Evolutionary conservation across 228 moss, liverwort and hornwort genomes (phyloP).

Genomic region (Sphagnum fallax): DNA sequence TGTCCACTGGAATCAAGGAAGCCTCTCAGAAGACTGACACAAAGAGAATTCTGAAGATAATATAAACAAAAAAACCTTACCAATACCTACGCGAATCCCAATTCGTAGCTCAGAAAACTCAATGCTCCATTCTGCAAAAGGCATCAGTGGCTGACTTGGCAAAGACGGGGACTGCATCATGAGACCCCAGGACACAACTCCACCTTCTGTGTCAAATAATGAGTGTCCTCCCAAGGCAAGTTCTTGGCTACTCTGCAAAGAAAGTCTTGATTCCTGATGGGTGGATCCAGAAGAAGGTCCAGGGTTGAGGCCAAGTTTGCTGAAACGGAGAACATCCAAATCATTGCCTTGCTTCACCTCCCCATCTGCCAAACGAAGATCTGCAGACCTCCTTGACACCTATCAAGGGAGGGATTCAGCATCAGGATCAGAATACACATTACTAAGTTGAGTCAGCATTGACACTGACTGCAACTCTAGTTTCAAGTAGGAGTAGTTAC

Average conservation of each 20-base stretch:
- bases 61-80: constrained; percentile 18
- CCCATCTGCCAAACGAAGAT: constrained; percentile 14
- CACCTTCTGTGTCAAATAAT: constrained; percentile 26
- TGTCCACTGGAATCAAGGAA: too few relatives aligned
- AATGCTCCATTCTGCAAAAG: constrained; percentile 93
- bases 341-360: constrained; percentile 21
- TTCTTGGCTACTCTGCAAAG: constrained; percentile 22
- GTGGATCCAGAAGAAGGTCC: constrained; percentile 24
- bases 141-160: constrained; percentile 83
- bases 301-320: constrained; percentile 21
- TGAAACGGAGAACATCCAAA: constrained; percentile 24
- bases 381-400: constrained; percentile 34
- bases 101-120: constrained; percentile 90
- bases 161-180: constrained; percentile 70
- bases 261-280: constrained; percentile 15
- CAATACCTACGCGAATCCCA: constrained; percentile 96
- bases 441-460: too few relatives aligned
- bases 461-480: too few relatives aligned
- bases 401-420: constrained; percentile 1
- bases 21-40: too few relatives aligned
- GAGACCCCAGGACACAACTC: constrained; percentile 32
- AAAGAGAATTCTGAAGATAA: too few relatives aligned
- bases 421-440: too few relatives aligned
- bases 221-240: constrained; percentile 24
- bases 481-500: too few relatives aligned